phyloP scores from a whole-genome alignment of 1,284 basidiomycete species.

The Inonotus obliquus region DNA sequence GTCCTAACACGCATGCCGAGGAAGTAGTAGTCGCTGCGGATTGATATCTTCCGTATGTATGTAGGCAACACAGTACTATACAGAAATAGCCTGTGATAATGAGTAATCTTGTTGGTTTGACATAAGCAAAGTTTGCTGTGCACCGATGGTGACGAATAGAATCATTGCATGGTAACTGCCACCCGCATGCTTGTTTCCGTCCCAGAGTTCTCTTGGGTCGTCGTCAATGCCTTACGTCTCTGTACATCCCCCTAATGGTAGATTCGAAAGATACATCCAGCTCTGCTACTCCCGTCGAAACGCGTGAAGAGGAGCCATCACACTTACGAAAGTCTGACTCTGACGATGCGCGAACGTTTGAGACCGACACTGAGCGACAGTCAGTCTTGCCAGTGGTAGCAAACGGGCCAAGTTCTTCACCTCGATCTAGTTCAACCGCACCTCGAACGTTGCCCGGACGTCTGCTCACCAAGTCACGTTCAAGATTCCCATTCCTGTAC shows the following conservation, averaged over 20 bases:
- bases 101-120: background rate
- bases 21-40: background rate
- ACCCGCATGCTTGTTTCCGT: background rate
- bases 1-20: conserved; percentile 14
- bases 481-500: conserved; percentile 19
- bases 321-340: conserved; percentile 6
- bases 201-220: background rate
- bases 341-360: conserved; percentile 6
- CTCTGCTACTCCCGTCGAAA: background rate
- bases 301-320: background rate
- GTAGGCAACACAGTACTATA: too few species aligned
- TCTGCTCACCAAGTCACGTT: background rate
- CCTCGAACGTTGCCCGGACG: conserved; percentile 6
- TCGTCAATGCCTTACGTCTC: background rate
- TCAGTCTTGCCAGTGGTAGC: background rate
- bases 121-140: background rate
- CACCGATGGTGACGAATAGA: background rate
- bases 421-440: background rate
- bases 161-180: background rate
- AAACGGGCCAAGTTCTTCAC: background rate
- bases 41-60: too few species aligned
- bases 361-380: conserved; percentile 6
- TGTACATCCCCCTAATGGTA: background rate
- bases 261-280: background rate
- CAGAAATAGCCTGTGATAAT: too few species aligned